phyloP scores from a whole-genome alignment of 2,329 filamentous ascomycete species.

The Penicillium rolfsii region DNA sequence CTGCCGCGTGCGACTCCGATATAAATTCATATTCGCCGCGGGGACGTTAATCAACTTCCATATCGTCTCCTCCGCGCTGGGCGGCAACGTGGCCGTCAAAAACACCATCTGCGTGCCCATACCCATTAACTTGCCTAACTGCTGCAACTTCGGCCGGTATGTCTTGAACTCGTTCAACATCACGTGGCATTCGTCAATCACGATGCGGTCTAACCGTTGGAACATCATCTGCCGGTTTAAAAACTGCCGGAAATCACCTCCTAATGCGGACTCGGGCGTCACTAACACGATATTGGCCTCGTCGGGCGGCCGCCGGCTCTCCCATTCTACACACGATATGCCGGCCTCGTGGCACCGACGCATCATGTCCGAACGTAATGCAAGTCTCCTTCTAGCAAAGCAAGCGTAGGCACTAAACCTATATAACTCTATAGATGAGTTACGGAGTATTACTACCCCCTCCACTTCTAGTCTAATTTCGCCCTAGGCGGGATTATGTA shows the following conservation, averaged over 20 bases:
- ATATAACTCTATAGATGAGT: no score
- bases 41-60: neutral
- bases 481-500: no score
- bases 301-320: constrained; percentile 13
- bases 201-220: constrained; percentile 7
- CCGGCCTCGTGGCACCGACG: neutral
- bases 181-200: constrained; percentile 17
- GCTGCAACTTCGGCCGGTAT: neutral
- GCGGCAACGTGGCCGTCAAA: constrained; percentile 19
- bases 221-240: constrained; percentile 5
- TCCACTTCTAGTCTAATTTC: no score
- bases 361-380: neutral
- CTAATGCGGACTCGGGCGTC: constrained; percentile 10
- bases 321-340: constrained; percentile 2
- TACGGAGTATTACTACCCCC: no score
- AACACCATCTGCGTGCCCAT: constrained; percentile 14
- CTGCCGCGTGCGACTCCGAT: constrained; percentile 4
- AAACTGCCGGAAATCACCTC: constrained; percentile 9
- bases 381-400: no score
- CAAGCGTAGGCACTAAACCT: no score
- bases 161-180: constrained; percentile 9
- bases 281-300: constrained; percentile 14
- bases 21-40: neutral
- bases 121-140: constrained; percentile 5
- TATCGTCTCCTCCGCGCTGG: neutral